A percentile compares a stretch with the other conserved stretches of the same genome.
These are phyloP conservation scores for Viola odorata DNA, from an alignment of 345 rosid species.

Conservation along the genomic window DNA sequence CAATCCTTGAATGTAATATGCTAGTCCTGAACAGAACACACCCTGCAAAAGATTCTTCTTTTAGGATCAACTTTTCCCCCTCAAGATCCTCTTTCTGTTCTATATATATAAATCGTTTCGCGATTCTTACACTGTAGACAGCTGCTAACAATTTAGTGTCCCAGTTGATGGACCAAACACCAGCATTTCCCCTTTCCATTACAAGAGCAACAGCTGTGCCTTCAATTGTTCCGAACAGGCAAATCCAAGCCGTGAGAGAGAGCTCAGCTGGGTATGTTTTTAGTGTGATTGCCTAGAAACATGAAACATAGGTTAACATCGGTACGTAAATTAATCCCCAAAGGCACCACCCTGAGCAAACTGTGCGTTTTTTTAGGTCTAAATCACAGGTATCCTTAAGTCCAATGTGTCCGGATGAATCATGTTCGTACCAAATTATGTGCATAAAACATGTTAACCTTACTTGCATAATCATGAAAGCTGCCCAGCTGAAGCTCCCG, in stretches of 20 bases:
- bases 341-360: too few species aligned
- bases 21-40: constrained; percentile 62
- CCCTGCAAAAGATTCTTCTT: constrained; percentile 46
- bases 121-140: constrained; percentile 58
- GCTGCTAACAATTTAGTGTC: constrained; percentile 66
- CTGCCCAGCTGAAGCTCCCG: constrained; percentile 70
- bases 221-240: constrained; percentile 64
- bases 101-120: too few species aligned
- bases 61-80: neutral
- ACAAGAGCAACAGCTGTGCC: constrained; percentile 50
- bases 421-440: neutral
- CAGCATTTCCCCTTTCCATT: constrained; percentile 59
- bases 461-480: constrained; percentile 75
- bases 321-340: neutral
- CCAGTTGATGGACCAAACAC: constrained; percentile 61
- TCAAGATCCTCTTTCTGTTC: too few species aligned
- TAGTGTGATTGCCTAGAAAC: constrained; percentile 47
- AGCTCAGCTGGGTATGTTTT: constrained; percentile 72
- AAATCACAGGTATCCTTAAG: neutral
- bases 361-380: neutral
- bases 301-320: neutral
- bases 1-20: constrained; percentile 71
- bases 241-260: constrained; percentile 78
- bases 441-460: neutral
- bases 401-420: neutral